Evolutionary conservation across 1,139 yeast genomes (phyloP), one percentile per base, ranked within the genome.

Genomic region (Candida sp.): DNA sequence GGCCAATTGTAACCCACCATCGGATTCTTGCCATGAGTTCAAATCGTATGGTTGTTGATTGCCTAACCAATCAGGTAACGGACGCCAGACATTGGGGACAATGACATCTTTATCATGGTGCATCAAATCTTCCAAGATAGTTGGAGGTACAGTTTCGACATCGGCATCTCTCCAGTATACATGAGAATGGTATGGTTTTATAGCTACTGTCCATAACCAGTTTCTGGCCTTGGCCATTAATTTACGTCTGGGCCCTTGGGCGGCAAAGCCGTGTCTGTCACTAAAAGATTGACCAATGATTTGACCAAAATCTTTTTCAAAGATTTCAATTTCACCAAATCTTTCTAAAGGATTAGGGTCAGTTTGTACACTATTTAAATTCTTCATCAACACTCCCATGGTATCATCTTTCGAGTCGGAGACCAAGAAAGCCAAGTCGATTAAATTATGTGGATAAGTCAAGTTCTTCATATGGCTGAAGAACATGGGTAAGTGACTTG

Each of bases 21-120:
- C 93, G 38, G 86, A 77, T 64, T 88, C 96, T 57, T 84, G 89
- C 96, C 96, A 88, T 32, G 95, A 86, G 66, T 88, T 88, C 60
- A 88, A 75, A 68, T 88, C 96, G 58, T 88, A 88, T 1, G 96
- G 96, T 62, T 88, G 96, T 58, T 87, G 91, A 58, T 83, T 83
- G 5, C 95, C 95, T 46, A 87, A 73, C 91, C 93, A 87, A 61
- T 85, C 93, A 1, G 96, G 96, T 49, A 88, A 68, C 1, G 96
- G 96, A 54, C 96, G 76, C 96, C 96, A 88, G 39, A 88, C 95
- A 57, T 88, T 88, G 22, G 96, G 96, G 22, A 88, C 91, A 45
- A 63, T 75, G 19, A 75, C 75, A 50, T 75, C 81, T 55, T 71
- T 73, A 56, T 71, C 71, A 53, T 75, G 80, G 55, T 75, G 79